These are phyloP conservation scores for Epichloe coenophiala DNA, from an alignment of 2,329 filamentous ascomycete genomes.

Conservation along the genomic window DNA sequence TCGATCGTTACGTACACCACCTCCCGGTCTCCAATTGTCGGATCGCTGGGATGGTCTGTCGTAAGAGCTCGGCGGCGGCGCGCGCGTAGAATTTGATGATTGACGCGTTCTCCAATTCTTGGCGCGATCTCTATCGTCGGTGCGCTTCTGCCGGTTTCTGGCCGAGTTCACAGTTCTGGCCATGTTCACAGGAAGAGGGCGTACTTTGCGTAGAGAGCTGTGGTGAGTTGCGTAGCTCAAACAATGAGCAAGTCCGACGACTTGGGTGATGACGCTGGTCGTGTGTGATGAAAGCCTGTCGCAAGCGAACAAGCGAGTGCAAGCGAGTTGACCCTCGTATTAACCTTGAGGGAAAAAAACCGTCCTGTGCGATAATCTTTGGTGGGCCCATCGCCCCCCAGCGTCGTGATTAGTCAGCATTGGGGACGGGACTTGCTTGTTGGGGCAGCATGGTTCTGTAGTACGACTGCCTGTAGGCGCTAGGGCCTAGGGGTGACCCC, in stretches of 20 bases:
- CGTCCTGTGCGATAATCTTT: background rate
- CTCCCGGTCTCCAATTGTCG: slow-evolving; percentile 18
- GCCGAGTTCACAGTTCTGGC: background rate
- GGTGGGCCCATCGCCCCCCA: background rate
- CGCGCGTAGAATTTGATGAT: slow-evolving; percentile 4
- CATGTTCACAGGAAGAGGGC: background rate
- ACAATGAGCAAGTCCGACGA: background rate
- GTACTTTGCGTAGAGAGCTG: background rate
- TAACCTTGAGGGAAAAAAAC: background rate
- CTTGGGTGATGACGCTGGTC: background rate
- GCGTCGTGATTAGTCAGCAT: slow-evolving; percentile 4
- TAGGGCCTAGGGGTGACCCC: background rate
- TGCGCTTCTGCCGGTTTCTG: slow-evolving; percentile 4
- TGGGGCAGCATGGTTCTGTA: too few relatives aligned
- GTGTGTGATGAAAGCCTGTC: background rate
- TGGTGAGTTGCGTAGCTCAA: background rate
- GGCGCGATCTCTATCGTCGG: slow-evolving; percentile 5
- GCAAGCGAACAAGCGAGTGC: background rate
- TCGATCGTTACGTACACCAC: slow-evolving; percentile 11
- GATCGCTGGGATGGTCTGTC: slow-evolving; percentile 11
- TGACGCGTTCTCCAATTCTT: slow-evolving; percentile 3
- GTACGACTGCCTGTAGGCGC: too few relatives aligned
- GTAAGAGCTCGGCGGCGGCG: slow-evolving; percentile 5
- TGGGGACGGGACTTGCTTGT: too few relatives aligned
- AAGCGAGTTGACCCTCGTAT: background rate